phyloP scores from a whole-genome alignment of 352 stramenopile species.

The Halophytophthora polymorphica region DNA sequence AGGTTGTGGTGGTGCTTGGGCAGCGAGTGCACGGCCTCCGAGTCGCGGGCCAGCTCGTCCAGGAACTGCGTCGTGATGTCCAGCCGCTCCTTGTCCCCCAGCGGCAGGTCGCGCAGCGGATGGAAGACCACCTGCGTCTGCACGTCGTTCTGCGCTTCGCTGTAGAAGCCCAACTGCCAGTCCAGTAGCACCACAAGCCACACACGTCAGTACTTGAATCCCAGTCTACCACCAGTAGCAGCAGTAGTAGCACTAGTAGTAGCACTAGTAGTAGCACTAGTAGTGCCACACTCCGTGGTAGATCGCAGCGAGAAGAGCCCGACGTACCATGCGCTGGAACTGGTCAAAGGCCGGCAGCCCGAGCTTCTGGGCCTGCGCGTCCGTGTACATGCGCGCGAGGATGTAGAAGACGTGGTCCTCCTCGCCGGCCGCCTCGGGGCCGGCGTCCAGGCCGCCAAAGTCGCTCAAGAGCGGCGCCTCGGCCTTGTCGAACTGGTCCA shows the following conservation, averaged over 20 bases:
- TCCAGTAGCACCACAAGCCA: constrained; percentile 2
- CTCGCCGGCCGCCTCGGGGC: constrained; percentile 19
- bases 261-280: too few species aligned
- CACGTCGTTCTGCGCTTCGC: constrained; percentile 62
- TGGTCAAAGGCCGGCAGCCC: constrained; percentile 80
- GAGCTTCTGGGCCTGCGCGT: constrained; percentile 61
- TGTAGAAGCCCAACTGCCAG: constrained; percentile 75
- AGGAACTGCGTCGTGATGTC: constrained; percentile 66
- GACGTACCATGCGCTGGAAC: constrained; percentile 76
- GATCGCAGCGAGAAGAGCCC: too few species aligned
- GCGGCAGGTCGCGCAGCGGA: constrained; percentile 48
- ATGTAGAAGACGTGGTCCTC: constrained; percentile 86
- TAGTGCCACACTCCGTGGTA: too few species aligned
- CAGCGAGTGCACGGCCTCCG: constrained; percentile 72
- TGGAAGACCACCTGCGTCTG: constrained; percentile 80
- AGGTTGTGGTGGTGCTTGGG: constrained; percentile 85
- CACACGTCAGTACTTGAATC: neutral
- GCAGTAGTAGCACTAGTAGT: too few species aligned
- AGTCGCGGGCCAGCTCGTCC: constrained; percentile 53
- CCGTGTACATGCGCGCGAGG: constrained; percentile 74
- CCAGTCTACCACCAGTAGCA: too few species aligned
- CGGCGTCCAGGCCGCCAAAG: constrained; percentile 34
- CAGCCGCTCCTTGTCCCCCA: constrained; percentile 61
- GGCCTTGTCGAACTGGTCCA: constrained; percentile 55
- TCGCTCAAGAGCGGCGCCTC: constrained; percentile 35